Evolutionary conservation across 2,329 filamentous ascomycete species (phyloP), one percentile per base, ranked within the genome.

Genomic region (Xylariaceae sp.): DNA sequence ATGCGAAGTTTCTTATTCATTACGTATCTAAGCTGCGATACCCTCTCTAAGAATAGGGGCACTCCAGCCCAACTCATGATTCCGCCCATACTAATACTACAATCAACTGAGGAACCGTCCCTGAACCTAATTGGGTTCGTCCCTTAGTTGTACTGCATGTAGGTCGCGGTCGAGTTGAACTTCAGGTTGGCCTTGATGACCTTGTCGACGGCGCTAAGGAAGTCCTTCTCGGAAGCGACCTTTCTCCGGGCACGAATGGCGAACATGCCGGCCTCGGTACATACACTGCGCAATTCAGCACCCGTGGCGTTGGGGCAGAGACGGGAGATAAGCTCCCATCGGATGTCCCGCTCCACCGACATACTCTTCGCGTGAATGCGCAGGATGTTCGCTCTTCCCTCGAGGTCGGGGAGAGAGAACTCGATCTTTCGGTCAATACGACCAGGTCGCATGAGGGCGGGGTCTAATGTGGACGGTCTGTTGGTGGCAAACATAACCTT

Each of bases 401-500:
- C 94, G 68, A 97, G 90, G 74, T 99, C 94, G 23, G 94, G 94
- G 23, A 99, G 83, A 0, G 92, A 93, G 80, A 99, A 99, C 77
- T 99, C 94, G 69, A 99, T 99, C 83, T 99, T 99, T 71, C 94
- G 86, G 76, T 97, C 93, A 71, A 97, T 97, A 83, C 93, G 92
- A 37, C 93, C 93, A 9, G 93, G 93, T 78, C 93, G 85, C 92
- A 97, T 97, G 65, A 97, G 82, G 2, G 93, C 93, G n/a, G 93
- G 93, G 73, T 97, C 93, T 57, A 97, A 82, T 3, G 93, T 97
- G 3, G 92, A 96, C 2, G 93, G 93, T 74, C 93, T 84, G 82
- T 97, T 97, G 73, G 93, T 97, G 60, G 93, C 93, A 72, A 97
- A 97, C 93, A 97, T 97, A 76, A 97, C 93, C 78, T 97, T 97